Evolutionary conservation across 768 basidiomycete genomes (phyloP), one percentile per base, ranked within the genome.

Genomic region (Coprinopsis cinerea): DNA sequence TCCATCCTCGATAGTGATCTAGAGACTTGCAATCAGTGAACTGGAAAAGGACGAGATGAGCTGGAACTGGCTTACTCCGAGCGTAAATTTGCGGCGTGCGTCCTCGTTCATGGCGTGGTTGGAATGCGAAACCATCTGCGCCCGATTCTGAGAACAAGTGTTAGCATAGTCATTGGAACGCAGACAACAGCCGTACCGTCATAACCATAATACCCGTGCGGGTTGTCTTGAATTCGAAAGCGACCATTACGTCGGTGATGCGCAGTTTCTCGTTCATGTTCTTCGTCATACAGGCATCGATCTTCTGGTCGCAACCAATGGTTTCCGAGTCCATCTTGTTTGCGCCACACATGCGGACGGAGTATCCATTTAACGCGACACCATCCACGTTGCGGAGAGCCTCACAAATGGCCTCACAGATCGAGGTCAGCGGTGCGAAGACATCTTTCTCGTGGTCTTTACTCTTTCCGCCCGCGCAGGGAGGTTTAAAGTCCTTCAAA

Each of bases 1-100:
- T n/a, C 39, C 48, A 34, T 44, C 37, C 37, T 55, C 54, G 28
- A 59, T 53, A 10, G 56, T 53, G 14, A 57, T 44, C 58, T 59
- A n/a, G 28, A n/a, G 23, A 43, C 15, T 7, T 23, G 5, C n/a
- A 32, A 32, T 32, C 30, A 32, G 7, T 32, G 30, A 7, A 15
- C 30, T 7, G 9, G 30, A 32, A 7, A 32, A 32, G 15, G 30
- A 15, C 30, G n/a, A n/a, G n/a, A n/a, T n/a, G n/a, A n/a, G n/a
- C n/a, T n/a, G n/a, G n/a, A n/a, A n/a, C n/a, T 32, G 7, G 15
- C 30, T 7, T 32, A 32, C 30, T 15, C 30, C 30, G 30, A 7
- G 15, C 15, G 30, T 15, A 32, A 32, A 32, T 15, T 7, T 32
- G 15, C 30, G 30, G 9, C 30, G 30, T 7, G 30, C 9, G 15